Percentiles rank a stretch among this genome's conserved stretches.
Conservation (phyloP, 345 rosid species). For the Dovyalis caffra region DNA sequence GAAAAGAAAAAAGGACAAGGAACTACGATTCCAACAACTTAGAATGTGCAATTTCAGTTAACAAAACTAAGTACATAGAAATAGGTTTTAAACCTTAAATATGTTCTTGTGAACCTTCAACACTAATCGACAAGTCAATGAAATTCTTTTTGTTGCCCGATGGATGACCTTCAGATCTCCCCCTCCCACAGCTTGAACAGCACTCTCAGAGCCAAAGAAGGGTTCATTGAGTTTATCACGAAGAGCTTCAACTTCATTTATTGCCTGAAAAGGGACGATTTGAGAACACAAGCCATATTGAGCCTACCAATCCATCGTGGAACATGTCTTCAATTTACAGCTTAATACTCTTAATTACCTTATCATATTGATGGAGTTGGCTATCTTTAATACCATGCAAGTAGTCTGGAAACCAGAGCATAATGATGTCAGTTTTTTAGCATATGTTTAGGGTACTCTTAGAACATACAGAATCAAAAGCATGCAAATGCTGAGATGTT, state of each 20-base stretch:
- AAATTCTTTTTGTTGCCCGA: constrained; percentile 51
- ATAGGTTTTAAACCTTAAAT: constrained; percentile 49
- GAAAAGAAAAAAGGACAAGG: no score
- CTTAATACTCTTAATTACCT: constrained; percentile 36
- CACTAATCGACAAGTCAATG: constrained; percentile 72
- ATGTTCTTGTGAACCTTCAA: constrained; percentile 74
- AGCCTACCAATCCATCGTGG: background rate
- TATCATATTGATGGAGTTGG: constrained; percentile 40
- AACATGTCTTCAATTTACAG: background rate
- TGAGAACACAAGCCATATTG: background rate
- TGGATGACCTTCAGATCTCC: constrained; percentile 35
- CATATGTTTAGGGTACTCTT: background rate
- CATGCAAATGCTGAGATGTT: background rate
- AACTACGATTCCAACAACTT: no score
- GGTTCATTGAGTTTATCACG: background rate
- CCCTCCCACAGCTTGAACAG: constrained; percentile 24
- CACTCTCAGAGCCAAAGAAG: constrained; percentile 15
- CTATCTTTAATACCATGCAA: constrained; percentile 74
- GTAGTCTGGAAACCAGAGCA: constrained; percentile 50
- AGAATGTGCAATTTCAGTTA: no score
- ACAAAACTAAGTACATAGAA: background rate
- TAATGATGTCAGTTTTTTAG: background rate
- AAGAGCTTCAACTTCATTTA: constrained; percentile 48
- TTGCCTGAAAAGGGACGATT: no score
- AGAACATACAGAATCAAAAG: background rate